A percentile compares a stretch with the other conserved stretches of the same genome.
These are phyloP conservation scores for Orbilia brochopaga DNA, from an alignment of 2,329 filamentous ascomycete genomes.

Conservation along the genomic window DNA sequence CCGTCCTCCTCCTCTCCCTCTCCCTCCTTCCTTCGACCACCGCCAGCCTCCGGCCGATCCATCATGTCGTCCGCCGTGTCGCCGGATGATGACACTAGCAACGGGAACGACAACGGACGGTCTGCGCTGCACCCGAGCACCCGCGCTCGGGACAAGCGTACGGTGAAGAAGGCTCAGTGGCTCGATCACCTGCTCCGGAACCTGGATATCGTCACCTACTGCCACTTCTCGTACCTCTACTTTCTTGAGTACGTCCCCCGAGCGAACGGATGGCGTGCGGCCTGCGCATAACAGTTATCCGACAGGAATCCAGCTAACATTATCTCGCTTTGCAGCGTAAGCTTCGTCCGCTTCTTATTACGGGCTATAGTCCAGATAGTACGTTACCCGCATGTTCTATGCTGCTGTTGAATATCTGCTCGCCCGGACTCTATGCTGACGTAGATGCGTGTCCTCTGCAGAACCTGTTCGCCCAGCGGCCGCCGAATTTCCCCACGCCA, in stretches of 20 bases:
- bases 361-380: slow-evolving; percentile 64
- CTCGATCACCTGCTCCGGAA: slow-evolving; percentile 67
- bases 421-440: slow-evolving; percentile 4
- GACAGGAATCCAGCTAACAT: background rate
- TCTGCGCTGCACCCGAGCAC: slow-evolving; percentile 40
- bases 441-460: slow-evolving; percentile 2
- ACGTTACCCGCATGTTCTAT: slow-evolving; percentile 8
- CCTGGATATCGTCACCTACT: slow-evolving; percentile 69
- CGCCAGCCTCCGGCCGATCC: slow-evolving; percentile 27
- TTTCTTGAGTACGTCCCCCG: slow-evolving; percentile 70
- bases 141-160: slow-evolving; percentile 47
- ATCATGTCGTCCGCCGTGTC: slow-evolving; percentile 39
- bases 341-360: slow-evolving; percentile 68
- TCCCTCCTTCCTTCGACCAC: slow-evolving; percentile 27
- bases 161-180: slow-evolving; percentile 65
- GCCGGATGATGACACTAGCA: slow-evolving; percentile 29
- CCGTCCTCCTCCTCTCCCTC: slow-evolving; percentile 44
- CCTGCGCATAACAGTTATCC: background rate
- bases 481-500: slow-evolving; percentile 68
- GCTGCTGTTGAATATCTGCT: background rate
- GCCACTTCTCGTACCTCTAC: slow-evolving; percentile 70
- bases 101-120: slow-evolving; percentile 4
- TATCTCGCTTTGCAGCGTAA: slow-evolving; percentile 63
- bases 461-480: slow-evolving; percentile 48
- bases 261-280: background rate